Evolutionary conservation across 2,329 filamentous ascomycete species (phyloP).

Genomic region (Trichophyton rubrum): DNA sequence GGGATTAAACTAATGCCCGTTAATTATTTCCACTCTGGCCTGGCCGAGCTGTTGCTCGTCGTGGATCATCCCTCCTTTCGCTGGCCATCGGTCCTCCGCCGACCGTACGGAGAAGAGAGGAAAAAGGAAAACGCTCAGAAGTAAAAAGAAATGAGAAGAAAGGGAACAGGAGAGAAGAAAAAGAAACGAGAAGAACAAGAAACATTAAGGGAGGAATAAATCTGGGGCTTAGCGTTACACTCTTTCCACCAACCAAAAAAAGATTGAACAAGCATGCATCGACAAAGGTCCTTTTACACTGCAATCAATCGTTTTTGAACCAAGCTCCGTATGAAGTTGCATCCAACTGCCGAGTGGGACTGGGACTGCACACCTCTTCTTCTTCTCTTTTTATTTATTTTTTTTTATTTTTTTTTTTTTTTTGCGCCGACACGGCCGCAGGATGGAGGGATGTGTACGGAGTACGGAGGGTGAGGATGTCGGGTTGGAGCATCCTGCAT

Average conservation of each 20-base stretch:
- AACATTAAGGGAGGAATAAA: neutral
- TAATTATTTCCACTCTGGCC: conserved; percentile 4
- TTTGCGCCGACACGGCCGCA: neutral
- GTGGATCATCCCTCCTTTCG: neutral
- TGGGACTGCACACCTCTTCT: neutral
- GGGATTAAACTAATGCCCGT: conserved; percentile 1
- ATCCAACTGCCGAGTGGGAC: neutral
- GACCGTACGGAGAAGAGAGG: neutral
- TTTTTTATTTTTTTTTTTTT: too few relatives aligned
- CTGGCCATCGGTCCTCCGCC: neutral
- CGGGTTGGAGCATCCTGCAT: neutral
- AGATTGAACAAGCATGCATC: neutral
- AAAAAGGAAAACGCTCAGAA: neutral
- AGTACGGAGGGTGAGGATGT: neutral
- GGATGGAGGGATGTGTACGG: neutral
- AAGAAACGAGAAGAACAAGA: neutral
- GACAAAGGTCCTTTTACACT: neutral
- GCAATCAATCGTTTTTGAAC: neutral
- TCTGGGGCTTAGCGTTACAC: neutral
- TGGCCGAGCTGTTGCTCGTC: neutral
- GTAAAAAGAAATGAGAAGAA: neutral
- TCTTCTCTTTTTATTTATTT: too few relatives aligned
- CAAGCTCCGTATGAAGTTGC: conserved; percentile 4
- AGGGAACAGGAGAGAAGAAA: neutral
- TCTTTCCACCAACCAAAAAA: neutral